Base-by-base conservation (phyloP, 208 protist species). In the Crithidia acanthocephali region DNA sequence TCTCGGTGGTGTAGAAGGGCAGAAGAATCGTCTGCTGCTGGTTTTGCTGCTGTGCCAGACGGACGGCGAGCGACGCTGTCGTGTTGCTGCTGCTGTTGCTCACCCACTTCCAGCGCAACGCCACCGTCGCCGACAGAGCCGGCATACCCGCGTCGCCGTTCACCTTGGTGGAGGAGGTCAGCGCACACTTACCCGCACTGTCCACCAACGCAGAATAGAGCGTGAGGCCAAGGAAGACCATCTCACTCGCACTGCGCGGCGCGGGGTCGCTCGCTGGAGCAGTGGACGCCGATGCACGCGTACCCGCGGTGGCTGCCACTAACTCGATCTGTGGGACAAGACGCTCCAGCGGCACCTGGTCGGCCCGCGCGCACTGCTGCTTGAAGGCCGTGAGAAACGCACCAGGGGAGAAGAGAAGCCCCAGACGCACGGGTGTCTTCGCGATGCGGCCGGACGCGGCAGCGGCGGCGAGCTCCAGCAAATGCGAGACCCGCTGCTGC, bases 361-460 rank as follows among this genome's bases (percentile, higher is more conserved):
- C 81, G 9, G 70, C 64, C 37, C 98, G 88, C 30, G 97, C 95
- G 16, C 86, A 92, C 42, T 95, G 82, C 90, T 99, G 98, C 68
- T 98, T 92, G 27, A 97, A 98, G n/a, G 98, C 98, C 25, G 98
- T 99, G 40, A 99, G 80, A 73, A 98, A 99, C 0, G 98, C 98
- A 22, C 97, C 95, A 11, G 98, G 98, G 11, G 84, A 78, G 63
- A 99, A 98, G 16, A 99, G 88, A 18, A 97, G 87, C 22, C 98
- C 98, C 2, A 99, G 76, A 57, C 91, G 93, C 15, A 99, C 68
- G 62, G 82, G 72, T 50, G 55, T 74, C 18, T 30, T 65, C 25
- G 50, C 48, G 28, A 87, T 68, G 50, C 65, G 40, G 11, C 71
- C 67, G 15, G 58, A 55, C 40, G 55, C 28, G 27, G 84, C 80